phyloP scores from a whole-genome alignment of 805 yeast genomes.

The Nakazawaea wyomingensis region DNA sequence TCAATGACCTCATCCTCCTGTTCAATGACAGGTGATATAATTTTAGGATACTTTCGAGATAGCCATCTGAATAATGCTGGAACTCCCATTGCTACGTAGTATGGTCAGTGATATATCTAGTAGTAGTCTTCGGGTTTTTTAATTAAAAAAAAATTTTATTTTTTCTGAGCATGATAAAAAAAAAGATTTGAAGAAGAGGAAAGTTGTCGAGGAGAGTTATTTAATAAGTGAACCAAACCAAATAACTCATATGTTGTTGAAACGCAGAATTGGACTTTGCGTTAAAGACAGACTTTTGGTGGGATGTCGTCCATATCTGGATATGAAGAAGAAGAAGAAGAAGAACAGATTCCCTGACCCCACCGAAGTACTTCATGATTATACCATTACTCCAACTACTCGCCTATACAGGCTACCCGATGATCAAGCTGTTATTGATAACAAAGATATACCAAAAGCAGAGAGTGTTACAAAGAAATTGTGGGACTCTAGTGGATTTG shows the following conservation, averaged over 20 bases:
- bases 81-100: constrained; percentile 64
- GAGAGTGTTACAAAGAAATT: constrained; percentile 10
- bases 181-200: neutral
- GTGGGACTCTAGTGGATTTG: constrained; percentile 31
- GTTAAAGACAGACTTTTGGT: neutral
- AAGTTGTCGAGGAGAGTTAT: neutral
- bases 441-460: neutral
- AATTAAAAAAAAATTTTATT: neutral
- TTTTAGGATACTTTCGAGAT: constrained; percentile 88
- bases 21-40: constrained; percentile 84
- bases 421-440: neutral
- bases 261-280: too few relatives aligned
- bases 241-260: neutral
- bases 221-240: neutral
- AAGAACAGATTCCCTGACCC: neutral
- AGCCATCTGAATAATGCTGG: constrained; percentile 98
- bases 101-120: neutral
- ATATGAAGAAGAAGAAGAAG: neutral
- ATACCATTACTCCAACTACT: constrained; percentile 18
- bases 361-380: constrained; percentile 13
- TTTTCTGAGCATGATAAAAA: neutral
- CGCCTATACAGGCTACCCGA: constrained; percentile 15
- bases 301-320: neutral
- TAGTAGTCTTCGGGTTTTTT: neutral
- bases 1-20: constrained; percentile 55